These are phyloP conservation scores for Phytophthora pistaciae DNA, from an alignment of 352 stramenopile species.

Conservation along the genomic window DNA sequence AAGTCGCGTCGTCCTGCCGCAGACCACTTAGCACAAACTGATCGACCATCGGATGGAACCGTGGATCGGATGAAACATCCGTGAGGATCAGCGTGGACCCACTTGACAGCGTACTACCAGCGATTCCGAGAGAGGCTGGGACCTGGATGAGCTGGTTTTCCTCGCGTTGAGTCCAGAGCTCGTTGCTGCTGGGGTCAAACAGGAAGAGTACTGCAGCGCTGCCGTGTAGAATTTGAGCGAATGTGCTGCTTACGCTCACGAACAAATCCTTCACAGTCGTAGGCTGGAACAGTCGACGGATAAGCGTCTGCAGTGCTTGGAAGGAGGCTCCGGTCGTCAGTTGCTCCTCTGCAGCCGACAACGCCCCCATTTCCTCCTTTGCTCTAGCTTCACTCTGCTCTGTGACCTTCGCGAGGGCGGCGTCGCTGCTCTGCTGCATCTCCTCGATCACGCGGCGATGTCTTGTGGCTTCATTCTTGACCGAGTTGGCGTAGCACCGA, in stretches of 20 bases:
- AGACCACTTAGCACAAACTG: conserved; percentile 54
- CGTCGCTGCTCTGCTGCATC: conserved; percentile 21
- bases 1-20: conserved; percentile 15
- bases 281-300: conserved; percentile 49
- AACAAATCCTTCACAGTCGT: conserved; percentile 57
- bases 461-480: conserved; percentile 8
- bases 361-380: conserved; percentile 17
- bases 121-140: conserved; percentile 63
- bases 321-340: conserved; percentile 32
- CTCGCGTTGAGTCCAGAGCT: conserved; percentile 74
- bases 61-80: conserved; percentile 48
- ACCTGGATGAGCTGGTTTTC: conserved; percentile 56
- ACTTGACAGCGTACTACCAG: conserved; percentile 54
- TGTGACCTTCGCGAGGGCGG: conserved; percentile 12
- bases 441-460: conserved; percentile 22
- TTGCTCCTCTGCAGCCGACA: conserved; percentile 34
- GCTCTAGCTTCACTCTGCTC: conserved; percentile 20
- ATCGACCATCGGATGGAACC: conserved; percentile 76
- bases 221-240: conserved; percentile 53
- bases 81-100: conserved; percentile 46
- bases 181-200: conserved; percentile 64
- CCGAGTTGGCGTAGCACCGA: conserved; percentile 28
- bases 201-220: conserved; percentile 66
- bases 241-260: conserved; percentile 37
- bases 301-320: conserved; percentile 54